Evolutionary conservation across 148 eudicot genomes (phyloP).

Genomic region (Vaccinium myrtillus): DNA sequence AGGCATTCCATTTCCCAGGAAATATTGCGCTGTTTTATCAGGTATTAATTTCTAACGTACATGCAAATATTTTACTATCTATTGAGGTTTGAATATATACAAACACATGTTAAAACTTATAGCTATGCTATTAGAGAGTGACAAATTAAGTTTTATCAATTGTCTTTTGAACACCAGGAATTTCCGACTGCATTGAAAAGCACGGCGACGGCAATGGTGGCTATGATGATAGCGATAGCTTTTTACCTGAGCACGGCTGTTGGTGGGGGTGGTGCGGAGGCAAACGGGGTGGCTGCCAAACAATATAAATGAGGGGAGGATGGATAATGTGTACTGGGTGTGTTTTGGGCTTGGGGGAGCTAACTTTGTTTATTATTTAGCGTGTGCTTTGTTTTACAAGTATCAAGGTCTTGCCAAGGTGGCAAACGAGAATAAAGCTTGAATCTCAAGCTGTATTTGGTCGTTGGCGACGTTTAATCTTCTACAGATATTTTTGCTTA

Average conservation of each 20-base stretch:
- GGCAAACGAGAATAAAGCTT: background rate
- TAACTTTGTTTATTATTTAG: constrained; percentile 33
- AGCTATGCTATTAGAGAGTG: background rate
- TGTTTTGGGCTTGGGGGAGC: constrained; percentile 18
- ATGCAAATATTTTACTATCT: no score
- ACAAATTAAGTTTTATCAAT: background rate
- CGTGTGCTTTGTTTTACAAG: constrained; percentile 33
- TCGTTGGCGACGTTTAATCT: no score
- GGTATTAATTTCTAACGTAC: constrained; percentile 21
- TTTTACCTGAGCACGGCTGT: constrained; percentile 36
- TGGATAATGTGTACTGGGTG: constrained; percentile 41
- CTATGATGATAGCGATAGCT: constrained; percentile 27
- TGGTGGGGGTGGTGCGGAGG: constrained; percentile 28
- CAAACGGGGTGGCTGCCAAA: constrained; percentile 35
- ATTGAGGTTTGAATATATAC: no score
- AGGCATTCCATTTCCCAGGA: constrained; percentile 52
- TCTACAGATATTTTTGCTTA: no score
- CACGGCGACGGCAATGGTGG: constrained; percentile 36
- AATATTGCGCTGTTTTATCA: constrained; percentile 30
- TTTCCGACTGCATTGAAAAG: constrained; percentile 35
- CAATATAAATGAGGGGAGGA: constrained; percentile 36
- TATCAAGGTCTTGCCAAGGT: constrained; percentile 17
- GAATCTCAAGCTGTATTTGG: background rate
- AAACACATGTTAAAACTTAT: no score
- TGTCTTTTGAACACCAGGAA: constrained; percentile 12